Evolutionary conservation across 148 eudicot genomes (phyloP).

Genomic region (Diospyros lotus): DNA sequence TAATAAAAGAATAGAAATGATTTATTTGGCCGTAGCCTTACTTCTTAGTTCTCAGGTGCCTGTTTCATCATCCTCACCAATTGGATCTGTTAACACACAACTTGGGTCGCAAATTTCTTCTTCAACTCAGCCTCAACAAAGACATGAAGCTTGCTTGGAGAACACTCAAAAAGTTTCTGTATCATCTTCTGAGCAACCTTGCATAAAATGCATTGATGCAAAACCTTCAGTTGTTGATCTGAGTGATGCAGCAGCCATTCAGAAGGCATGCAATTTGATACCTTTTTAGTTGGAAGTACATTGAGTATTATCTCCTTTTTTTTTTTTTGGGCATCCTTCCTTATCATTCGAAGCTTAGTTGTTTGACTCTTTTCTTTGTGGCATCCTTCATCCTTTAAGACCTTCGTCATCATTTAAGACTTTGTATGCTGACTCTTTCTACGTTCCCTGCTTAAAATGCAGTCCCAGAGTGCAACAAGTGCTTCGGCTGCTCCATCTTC

Average conservation of each 20-base stretch:
- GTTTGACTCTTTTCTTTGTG: not conserved
- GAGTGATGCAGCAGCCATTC: conserved; percentile 36
- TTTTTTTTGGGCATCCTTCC: not conserved
- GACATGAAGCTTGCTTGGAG: conserved; percentile 39
- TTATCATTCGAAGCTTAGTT: not conserved
- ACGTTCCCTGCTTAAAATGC: conserved; percentile 11
- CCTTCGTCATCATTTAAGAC: no score
- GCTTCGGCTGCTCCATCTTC: conserved; percentile 47
- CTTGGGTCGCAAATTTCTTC: conserved; percentile 43
- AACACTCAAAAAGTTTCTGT: conserved; percentile 51
- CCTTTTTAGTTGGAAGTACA: not conserved
- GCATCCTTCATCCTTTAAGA: not conserved
- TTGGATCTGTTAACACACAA: conserved; percentile 48
- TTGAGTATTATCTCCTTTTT: not conserved
- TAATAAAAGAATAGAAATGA: not conserved
- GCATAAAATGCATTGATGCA: conserved; percentile 43
- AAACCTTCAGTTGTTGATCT: conserved; percentile 38
- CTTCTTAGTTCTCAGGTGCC: conserved; percentile 16
- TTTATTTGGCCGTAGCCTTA: not conserved
- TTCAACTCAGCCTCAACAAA: conserved; percentile 46
- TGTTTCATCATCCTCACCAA: conserved; percentile 29
- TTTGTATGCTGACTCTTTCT: not conserved
- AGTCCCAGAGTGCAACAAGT: conserved; percentile 54
- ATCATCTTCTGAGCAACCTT: conserved; percentile 26
- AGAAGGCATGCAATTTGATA: conserved; percentile 40